These are phyloP conservation scores for Aspergillus neoniger DNA, from an alignment of 2,329 filamentous ascomycete species.

Conservation along the genomic window DNA sequence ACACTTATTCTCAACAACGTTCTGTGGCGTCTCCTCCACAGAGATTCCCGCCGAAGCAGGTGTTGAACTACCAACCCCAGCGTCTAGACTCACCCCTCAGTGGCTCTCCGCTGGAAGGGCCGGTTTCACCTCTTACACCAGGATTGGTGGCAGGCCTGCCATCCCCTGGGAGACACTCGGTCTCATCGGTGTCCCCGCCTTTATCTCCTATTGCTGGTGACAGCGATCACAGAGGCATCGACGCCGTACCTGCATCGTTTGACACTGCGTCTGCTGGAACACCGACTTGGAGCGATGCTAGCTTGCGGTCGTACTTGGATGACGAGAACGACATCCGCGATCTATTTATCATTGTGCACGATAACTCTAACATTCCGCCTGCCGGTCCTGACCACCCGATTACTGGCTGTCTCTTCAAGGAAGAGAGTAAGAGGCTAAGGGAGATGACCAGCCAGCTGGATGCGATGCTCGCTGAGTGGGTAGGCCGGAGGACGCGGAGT, in stretches of 20 bases:
- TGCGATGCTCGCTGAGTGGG: constrained; percentile 79
- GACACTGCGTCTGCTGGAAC: constrained; percentile 58
- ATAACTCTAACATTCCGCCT: constrained; percentile 80
- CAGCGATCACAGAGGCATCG: constrained; percentile 33
- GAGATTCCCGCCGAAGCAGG: constrained; percentile 27
- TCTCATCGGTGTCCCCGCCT: constrained; percentile 63
- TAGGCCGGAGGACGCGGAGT: constrained; percentile 51
- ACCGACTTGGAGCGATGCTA: constrained; percentile 81
- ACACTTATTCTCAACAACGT: constrained; percentile 17
- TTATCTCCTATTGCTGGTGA: constrained; percentile 48
- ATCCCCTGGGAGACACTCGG: constrained; percentile 65
- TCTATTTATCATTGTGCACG: constrained; percentile 86
- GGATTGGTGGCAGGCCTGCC: constrained; percentile 70
- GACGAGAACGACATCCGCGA: constrained; percentile 86
- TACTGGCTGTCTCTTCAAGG: constrained; percentile 75
- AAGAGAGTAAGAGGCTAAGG: constrained; percentile 81
- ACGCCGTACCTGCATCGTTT: constrained; percentile 53
- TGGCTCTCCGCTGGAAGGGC: constrained; percentile 58
- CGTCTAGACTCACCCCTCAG: constrained; percentile 70
- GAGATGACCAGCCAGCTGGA: constrained; percentile 91
- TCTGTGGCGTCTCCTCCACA: constrained; percentile 34
- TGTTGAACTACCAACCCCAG: constrained; percentile 44
- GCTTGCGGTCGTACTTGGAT: constrained; percentile 85
- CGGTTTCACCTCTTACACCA: constrained; percentile 53
- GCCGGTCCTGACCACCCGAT: constrained; percentile 83